Base-by-base conservation (phyloP, 78 protist species). In the Anaeramoeba ignava region DNA sequence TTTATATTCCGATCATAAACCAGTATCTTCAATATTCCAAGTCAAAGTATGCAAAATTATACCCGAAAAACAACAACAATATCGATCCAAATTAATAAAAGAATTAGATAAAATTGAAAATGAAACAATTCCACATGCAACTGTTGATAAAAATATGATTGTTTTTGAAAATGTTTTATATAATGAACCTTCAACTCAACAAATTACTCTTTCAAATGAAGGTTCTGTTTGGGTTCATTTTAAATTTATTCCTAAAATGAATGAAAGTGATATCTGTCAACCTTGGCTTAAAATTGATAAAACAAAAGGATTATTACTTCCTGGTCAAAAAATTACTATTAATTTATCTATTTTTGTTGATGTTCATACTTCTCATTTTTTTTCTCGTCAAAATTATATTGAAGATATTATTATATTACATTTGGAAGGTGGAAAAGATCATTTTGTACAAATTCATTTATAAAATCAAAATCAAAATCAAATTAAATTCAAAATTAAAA, bases 1-100 rank as follows among this genome's bases (percentile, higher is more conserved):
- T 17, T 8, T 92, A 41, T 0, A 83, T 39, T 87, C 92, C 1
- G 96, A 93, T 83, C 96, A 93, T 90, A 86, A 91, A 39, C 96
- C 96, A 27, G 92, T 93, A 3, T 38, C 41, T 8, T 78, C 88
- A 3, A 33, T 87, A 1, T 85, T 89, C 78, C 1, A 36, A 36
- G 3, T 34, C 8, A 54, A 42, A 3, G 36, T 85, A 39, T 2
- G 8, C 23, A 78, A n/a, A 78, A 87, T 87, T 0, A 83, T 39
- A 8, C 82, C 68, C 40, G 78, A 78, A 42, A 0, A 1, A 34
- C 0, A 41, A 1, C 3, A 80, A n/a, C 89, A 31, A 3, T 67
- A 90, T 42, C 80, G 83, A 38, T 82, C 40, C 38, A 87, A 86
- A 41, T 39, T 92, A 33, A 54, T 88, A 0, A 78, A 81, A 37